Evolutionary conservation across 306 rosid species (phyloP).

Genomic region (Prunus mongolica): DNA sequence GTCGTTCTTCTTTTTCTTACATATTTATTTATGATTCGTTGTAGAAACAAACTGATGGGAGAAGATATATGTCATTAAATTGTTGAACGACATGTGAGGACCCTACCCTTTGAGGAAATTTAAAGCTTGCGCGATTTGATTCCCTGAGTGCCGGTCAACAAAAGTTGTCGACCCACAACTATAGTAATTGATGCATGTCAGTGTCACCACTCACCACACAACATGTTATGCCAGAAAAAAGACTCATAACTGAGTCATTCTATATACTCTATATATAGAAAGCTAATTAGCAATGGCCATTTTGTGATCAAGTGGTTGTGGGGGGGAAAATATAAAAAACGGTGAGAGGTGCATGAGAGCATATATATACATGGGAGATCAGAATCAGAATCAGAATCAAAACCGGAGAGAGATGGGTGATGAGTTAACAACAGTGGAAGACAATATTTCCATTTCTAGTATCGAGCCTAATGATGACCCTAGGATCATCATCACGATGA

Average conservation of each 20-base stretch:
- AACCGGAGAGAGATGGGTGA: background rate
- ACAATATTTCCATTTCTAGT: background rate
- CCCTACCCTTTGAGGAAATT: background rate
- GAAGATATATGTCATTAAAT: too few relatives aligned
- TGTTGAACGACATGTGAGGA: background rate
- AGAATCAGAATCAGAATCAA: background rate
- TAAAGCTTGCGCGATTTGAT: background rate
- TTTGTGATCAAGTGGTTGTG: too few relatives aligned
- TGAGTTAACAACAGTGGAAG: background rate
- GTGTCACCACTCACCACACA: too few relatives aligned
- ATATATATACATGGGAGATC: background rate
- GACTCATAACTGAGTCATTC: background rate
- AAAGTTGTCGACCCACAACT: background rate
- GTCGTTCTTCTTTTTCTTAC: background rate
- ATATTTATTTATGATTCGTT: background rate
- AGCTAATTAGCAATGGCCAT: too few relatives aligned
- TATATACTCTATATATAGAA: background rate
- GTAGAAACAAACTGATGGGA: background rate
- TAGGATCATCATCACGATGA: background rate
- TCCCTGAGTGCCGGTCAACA: constrained; percentile 2
- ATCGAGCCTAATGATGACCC: too few relatives aligned
- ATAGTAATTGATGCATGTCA: background rate
- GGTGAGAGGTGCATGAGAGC: too few relatives aligned
- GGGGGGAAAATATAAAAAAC: too few relatives aligned
- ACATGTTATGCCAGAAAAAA: background rate